Base-by-base conservation (phyloP, 495 filamentous ascomycete species). In the Neurospora pannonica region DNA sequence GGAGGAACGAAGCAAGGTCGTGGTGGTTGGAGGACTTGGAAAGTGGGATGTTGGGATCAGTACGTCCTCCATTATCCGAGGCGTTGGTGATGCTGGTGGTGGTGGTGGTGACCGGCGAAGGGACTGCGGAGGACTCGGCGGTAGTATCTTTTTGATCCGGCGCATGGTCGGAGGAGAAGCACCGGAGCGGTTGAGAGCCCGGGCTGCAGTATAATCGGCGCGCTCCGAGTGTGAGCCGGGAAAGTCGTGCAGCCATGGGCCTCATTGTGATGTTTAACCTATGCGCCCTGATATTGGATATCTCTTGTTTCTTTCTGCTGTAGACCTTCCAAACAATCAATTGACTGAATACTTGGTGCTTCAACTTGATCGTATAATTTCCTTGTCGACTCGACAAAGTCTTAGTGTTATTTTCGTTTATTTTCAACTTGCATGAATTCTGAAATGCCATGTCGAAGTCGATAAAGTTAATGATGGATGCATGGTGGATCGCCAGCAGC, bases 1-100 rank as follows among this genome's bases (percentile, higher is more conserved):
- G 81, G 72, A 93, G 86, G 82, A 96, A 98, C 19, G 91, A 89
- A 5, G 85, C 76, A 17, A 95, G 87, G 82, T 91, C 86, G 78
- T 88, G 79, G 82, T 97, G 94, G 73, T 88, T 82, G 73, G 82
- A 77, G 72, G 85, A 85, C 28, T 76, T 84, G 86, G 74, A 76
- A 83, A 77, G 81, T 83, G 71, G 42, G 17, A 17, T 62, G 48
- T 43, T 24, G 24, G 38, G 38, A 17, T 71, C 28, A 36, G 54
- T 36, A 67, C 24, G 54, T 36, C 74, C 54, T 71, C 13, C 3
- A 28, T 46, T 24, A 15, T 71, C 21, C 31, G 72, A 13, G n/a
- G 43, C 11, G 36, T 73, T 39, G 46, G 17, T 38, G 37, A n/a
- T 40, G 28, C 24, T 28, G 39, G 5, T 19, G 17, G 17, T 3